Percentiles rank a stretch among this genome's conserved stretches.
These are phyloP conservation scores for Naegleria fowleri DNA, from an alignment of 208 protist species.

Conservation along the genomic window DNA sequence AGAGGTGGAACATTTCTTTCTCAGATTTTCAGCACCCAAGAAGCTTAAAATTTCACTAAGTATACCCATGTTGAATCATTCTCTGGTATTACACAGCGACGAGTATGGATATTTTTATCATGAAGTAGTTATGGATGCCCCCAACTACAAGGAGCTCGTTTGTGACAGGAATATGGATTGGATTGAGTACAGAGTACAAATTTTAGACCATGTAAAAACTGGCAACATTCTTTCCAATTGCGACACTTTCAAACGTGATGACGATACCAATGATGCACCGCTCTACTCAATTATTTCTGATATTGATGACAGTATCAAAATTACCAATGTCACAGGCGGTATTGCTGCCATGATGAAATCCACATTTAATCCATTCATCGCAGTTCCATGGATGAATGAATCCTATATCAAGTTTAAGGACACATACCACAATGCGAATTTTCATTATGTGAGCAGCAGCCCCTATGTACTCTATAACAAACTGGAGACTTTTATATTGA, in stretches of 20 bases:
- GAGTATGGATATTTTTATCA: conserved; percentile 4
- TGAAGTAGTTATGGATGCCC: not conserved
- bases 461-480: not conserved
- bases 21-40: not conserved
- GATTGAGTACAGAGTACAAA: not conserved
- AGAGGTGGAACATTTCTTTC: not conserved
- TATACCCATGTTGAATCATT: not conserved
- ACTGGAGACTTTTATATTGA: not conserved
- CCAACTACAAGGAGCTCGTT: not conserved
- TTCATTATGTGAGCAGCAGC: not conserved
- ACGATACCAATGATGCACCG: not conserved
- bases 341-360: not conserved
- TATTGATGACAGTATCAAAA: not conserved
- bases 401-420: not conserved
- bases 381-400: not conserved
- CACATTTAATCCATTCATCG: not conserved
- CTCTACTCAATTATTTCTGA: not conserved
- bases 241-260: not conserved
- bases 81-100: not conserved
- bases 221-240: not conserved
- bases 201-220: not conserved
- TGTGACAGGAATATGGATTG: not conserved
- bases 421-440: not conserved
- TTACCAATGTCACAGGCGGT: not conserved
- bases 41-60: not conserved